Evolutionary conservation across 2,329 filamentous ascomycete genomes (phyloP).

Genomic region (Microdochium paspali): DNA sequence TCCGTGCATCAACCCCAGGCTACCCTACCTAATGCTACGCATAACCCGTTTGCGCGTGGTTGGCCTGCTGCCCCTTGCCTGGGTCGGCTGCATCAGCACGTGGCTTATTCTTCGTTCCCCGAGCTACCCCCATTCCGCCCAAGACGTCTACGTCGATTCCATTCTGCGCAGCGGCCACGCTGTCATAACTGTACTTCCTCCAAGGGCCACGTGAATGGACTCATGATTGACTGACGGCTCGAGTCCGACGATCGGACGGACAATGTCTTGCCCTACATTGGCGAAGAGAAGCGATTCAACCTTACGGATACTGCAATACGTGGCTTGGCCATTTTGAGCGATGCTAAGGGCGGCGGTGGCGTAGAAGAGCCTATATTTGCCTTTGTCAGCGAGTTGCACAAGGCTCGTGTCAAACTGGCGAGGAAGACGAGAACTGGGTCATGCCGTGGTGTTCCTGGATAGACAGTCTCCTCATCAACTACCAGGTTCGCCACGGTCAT

Average conservation of each 20-base stretch:
- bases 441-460: slow-evolving; percentile 7
- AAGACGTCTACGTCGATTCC: slow-evolving; percentile 1
- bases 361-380: not conserved
- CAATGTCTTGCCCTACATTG: not conserved
- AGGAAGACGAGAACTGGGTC: slow-evolving; percentile 1
- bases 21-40: slow-evolving; percentile 3
- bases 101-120: slow-evolving; percentile 6
- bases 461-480: slow-evolving; percentile 4
- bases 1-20: too few relatives aligned
- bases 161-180: slow-evolving; percentile 2
- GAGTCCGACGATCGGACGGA: slow-evolving; percentile 1
- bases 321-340: slow-evolving; percentile 4
- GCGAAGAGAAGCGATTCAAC: not conserved
- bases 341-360: slow-evolving; percentile 1
- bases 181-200: slow-evolving; percentile 2
- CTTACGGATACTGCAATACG: slow-evolving; percentile 2
- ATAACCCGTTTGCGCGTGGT: slow-evolving; percentile 4
- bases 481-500: not conserved
- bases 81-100: slow-evolving; percentile 6
- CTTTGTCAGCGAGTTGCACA: slow-evolving; percentile 2
- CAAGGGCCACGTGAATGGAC: not conserved
- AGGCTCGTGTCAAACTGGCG: slow-evolving; percentile 1
- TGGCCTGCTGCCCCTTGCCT: slow-evolving; percentile 5
- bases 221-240: slow-evolving; percentile 5
- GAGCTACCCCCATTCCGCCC: not conserved